These are phyloP conservation scores for Tilletia setariae DNA, from an alignment of 1,284 basidiomycete genomes.

Conservation along the genomic window DNA sequence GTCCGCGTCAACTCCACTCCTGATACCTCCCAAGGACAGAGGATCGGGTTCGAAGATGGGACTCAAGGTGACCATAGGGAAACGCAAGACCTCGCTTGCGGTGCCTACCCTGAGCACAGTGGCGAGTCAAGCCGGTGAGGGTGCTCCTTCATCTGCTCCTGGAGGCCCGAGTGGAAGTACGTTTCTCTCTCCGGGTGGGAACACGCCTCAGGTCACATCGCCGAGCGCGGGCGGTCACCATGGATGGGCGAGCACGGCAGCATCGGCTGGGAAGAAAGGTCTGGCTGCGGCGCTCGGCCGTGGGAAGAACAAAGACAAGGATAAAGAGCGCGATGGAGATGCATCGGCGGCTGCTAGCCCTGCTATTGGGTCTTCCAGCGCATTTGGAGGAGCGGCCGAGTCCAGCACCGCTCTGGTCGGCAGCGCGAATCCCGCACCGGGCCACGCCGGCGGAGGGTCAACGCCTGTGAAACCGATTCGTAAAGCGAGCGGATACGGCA, in stretches of 20 bases:
- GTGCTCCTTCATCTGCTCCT: background rate
- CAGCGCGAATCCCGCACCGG: background rate
- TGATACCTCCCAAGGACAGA: background rate
- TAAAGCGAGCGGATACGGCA: background rate
- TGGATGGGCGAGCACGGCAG: background rate
- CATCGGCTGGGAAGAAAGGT: constrained; percentile 4
- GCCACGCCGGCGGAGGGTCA: background rate
- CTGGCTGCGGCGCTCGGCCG: constrained; percentile 10
- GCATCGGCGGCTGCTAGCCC: no score
- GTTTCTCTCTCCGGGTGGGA: background rate
- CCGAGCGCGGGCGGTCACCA: background rate
- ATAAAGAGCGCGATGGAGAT: background rate
- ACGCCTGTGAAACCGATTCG: background rate
- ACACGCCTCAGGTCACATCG: background rate
- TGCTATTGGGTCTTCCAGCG: no score
- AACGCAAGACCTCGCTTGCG: constrained; percentile 10
- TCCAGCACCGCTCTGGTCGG: no score
- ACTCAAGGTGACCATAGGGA: constrained; percentile 7
- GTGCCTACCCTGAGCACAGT: background rate
- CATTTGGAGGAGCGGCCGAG: no score
- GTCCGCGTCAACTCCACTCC: background rate
- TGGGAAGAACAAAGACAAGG: background rate
- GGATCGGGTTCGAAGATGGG: background rate
- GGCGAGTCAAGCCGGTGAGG: background rate
- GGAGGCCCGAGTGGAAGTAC: background rate